phyloP scores from a whole-genome alignment of 306 rosid genomes.

The Acmispon strigosus region DNA sequence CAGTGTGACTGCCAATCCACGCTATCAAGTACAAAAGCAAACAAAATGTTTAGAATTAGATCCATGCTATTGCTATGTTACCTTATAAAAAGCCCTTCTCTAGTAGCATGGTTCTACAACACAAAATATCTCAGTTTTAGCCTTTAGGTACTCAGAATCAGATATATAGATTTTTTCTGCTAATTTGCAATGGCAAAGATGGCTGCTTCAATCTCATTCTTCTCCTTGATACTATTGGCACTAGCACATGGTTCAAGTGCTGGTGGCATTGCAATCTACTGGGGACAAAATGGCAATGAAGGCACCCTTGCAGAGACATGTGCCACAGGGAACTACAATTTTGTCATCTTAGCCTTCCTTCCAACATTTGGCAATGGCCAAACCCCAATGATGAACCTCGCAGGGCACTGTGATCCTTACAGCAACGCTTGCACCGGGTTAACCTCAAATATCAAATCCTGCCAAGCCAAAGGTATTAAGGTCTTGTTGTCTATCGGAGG shows the following conservation, averaged over 20 bases:
- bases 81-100: conserved; percentile 20
- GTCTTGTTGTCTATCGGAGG: conserved; percentile 46
- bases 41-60: not conserved
- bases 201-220: conserved; percentile 11
- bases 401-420: conserved; percentile 35
- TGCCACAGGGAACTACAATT: conserved; percentile 29
- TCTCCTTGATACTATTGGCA: conserved; percentile 9
- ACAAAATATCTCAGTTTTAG: not conserved
- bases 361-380: conserved; percentile 38
- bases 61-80: not conserved
- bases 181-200: conserved; percentile 16
- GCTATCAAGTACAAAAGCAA: not conserved
- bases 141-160: not conserved
- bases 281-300: conserved; percentile 38
- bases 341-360: conserved; percentile 31
- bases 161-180: not conserved
- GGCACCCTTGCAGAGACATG: conserved; percentile 24
- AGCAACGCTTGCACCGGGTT: conserved; percentile 19
- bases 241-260: conserved; percentile 18
- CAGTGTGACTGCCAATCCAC: not conserved
- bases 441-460: conserved; percentile 23
- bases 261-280: conserved; percentile 34
- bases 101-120: not conserved
- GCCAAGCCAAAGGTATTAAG: conserved; percentile 38
- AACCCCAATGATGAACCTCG: conserved; percentile 30